These are phyloP conservation scores for Cynanchum wilfordii DNA, from an alignment of 257 asterid genomes.

Conservation along the genomic window DNA sequence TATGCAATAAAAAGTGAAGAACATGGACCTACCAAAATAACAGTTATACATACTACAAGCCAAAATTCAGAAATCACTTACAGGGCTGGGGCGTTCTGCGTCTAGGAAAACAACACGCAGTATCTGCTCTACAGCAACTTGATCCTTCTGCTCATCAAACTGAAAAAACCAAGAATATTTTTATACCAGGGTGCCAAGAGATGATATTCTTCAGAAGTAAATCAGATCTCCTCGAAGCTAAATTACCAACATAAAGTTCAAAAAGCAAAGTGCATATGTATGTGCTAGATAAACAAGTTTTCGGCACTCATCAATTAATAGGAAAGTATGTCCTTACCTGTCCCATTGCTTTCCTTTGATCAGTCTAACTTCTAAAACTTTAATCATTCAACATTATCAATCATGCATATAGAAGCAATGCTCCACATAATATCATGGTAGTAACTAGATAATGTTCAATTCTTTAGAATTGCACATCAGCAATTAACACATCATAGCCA, in stretches of 20 bases:
- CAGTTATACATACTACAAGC: background rate
- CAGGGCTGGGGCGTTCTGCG: conserved; percentile 67
- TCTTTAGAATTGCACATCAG: background rate
- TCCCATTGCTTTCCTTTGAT: background rate
- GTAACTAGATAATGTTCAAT: background rate
- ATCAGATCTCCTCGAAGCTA: background rate
- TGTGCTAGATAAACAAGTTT: background rate
- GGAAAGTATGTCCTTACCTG: background rate
- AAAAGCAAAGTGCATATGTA: background rate
- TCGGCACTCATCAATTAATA: too few species aligned
- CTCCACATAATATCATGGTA: background rate
- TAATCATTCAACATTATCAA: background rate
- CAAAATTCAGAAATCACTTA: conserved; percentile 32
- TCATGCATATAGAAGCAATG: background rate
- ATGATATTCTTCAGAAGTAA: background rate
- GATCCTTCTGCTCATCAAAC: conserved; percentile 93
- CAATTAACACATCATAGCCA: background rate
- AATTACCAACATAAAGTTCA: background rate
- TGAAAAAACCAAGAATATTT: conserved; percentile 23
- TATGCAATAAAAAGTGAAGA: background rate
- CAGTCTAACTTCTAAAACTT: background rate
- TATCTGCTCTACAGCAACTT: conserved; percentile 86
- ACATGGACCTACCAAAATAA: too few species aligned
- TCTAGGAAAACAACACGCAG: conserved; percentile 83
- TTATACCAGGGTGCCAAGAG: background rate